A percentile compares a stretch with the other conserved stretches of the same genome.
These are phyloP conservation scores for Mycena kentingensis DNA, from an alignment of 768 basidiomycete species.

Conservation along the genomic window DNA sequence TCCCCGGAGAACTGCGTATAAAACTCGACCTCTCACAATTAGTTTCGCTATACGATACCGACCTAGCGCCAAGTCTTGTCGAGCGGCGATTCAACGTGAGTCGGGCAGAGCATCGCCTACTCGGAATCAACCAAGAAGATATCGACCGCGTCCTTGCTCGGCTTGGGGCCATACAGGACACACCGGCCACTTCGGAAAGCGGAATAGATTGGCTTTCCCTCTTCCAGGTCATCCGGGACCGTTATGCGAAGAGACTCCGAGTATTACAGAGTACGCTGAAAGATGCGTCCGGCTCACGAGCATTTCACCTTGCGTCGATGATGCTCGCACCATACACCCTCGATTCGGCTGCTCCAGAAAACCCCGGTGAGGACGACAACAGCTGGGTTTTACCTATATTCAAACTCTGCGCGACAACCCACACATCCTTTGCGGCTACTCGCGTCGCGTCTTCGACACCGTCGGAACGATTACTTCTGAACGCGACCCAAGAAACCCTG, in stretches of 20 bases:
- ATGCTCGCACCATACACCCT: constrained; percentile 38
- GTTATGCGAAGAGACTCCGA: constrained; percentile 45
- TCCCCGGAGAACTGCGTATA: constrained; percentile 48
- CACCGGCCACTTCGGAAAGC: constrained; percentile 25
- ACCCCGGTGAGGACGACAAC: constrained; percentile 8
- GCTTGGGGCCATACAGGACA: constrained; percentile 19
- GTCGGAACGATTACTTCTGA: constrained; percentile 34
- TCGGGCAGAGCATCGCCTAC: constrained; percentile 37
- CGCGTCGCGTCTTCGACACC: constrained; percentile 22
- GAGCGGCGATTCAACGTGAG: constrained; percentile 31
- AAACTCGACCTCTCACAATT: constrained; percentile 42
- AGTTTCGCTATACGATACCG: constrained; percentile 46
- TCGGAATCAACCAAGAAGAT: constrained; percentile 35
- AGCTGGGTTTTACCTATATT: constrained; percentile 39
- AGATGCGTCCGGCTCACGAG: constrained; percentile 22
- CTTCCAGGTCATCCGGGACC: constrained; percentile 38
- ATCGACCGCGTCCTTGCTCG: constrained; percentile 28
- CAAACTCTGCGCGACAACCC: constrained; percentile 33
- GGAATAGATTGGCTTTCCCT: constrained; percentile 45
- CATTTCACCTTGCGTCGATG: constrained; percentile 29
- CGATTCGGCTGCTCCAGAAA: constrained; percentile 19
- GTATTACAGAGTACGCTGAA: constrained; percentile 38
- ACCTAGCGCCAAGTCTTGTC: constrained; percentile 39
- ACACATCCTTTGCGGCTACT: constrained; percentile 28
- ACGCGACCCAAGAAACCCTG: constrained; percentile 35